phyloP scores from a whole-genome alignment of 768 basidiomycete genomes.

The Sarcodon sp. region DNA sequence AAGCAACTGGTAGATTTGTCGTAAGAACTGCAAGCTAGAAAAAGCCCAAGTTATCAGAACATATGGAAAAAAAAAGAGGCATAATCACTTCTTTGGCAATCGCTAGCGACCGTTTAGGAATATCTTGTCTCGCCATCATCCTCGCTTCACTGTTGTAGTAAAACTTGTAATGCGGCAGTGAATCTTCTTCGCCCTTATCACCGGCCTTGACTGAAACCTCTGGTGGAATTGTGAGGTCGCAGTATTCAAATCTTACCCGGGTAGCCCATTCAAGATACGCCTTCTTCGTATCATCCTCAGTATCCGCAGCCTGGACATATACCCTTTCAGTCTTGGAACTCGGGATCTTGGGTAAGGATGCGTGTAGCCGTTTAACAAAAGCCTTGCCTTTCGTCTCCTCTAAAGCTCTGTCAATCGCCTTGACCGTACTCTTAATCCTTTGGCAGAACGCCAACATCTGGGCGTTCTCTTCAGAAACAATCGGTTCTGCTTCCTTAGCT shows the following conservation, averaged over 20 bases:
- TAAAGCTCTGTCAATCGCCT: constrained; percentile 79
- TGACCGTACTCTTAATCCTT: constrained; percentile 72
- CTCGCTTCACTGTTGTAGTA: constrained; percentile 75
- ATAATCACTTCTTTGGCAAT: constrained; percentile 80
- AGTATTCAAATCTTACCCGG: constrained; percentile 79
- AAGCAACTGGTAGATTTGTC: constrained; percentile 87
- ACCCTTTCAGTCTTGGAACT: constrained; percentile 27
- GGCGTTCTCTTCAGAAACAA: constrained; percentile 57
- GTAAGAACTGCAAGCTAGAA: constrained; percentile 84
- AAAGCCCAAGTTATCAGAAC: constrained; percentile 2
- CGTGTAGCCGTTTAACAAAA: constrained; percentile 70
- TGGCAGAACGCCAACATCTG: constrained; percentile 75
- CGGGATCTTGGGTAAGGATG: constrained; percentile 62
- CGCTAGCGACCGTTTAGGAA: constrained; percentile 84
- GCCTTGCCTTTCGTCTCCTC: constrained; percentile 82
- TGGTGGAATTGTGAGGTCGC: constrained; percentile 55
- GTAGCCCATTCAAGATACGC: constrained; percentile 81
- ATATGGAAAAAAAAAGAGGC: background rate
- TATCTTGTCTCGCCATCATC: constrained; percentile 73
- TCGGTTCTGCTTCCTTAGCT: constrained; percentile 35
- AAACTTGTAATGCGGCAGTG: constrained; percentile 66
- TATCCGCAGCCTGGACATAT: constrained; percentile 35
- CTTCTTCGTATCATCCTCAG: constrained; percentile 55
- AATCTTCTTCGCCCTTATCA: constrained; percentile 29
- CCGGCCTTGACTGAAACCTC: constrained; percentile 6